Evolutionary conservation across 306 rosid species (phyloP).

Genomic region (Gillenia trifoliata): DNA sequence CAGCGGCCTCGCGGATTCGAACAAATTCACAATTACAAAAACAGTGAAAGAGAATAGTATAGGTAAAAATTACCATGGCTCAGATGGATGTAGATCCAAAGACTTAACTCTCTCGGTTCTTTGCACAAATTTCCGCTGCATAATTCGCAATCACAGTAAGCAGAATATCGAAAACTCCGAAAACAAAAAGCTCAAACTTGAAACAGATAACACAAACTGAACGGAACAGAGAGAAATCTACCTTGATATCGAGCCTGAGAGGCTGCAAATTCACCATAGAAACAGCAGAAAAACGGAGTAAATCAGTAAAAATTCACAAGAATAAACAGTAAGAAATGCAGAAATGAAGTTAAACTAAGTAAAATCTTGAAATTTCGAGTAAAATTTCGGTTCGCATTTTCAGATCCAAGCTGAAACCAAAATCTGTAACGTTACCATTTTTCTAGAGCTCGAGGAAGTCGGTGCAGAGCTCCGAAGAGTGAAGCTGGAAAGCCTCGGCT

Average conservation of each 20-base stretch:
- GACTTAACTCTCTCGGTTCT: slow-evolving; percentile 37
- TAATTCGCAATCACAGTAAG: background rate
- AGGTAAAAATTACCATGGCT: slow-evolving; percentile 26
- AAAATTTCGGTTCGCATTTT: background rate
- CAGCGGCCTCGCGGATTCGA: background rate
- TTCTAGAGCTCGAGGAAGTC: background rate
- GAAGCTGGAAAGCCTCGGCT: background rate
- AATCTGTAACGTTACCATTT: background rate
- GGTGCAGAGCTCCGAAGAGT: background rate
- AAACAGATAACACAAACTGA: background rate
- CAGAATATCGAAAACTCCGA: background rate
- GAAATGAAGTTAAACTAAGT: background rate
- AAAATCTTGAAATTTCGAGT: background rate
- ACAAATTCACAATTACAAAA: background rate
- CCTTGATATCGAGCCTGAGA: slow-evolving; percentile 37
- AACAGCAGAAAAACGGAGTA: background rate
- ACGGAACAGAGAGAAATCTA: background rate
- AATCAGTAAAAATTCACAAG: background rate
- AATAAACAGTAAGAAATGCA: background rate
- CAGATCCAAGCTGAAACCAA: background rate
- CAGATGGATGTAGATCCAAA: slow-evolving; percentile 38
- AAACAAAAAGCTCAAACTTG: background rate
- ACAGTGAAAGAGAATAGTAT: background rate
- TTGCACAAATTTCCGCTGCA: slow-evolving; percentile 28
- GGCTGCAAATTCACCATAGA: slow-evolving; percentile 24